These are phyloP conservation scores for Pyrenopolyporus hunteri DNA, from an alignment of 495 filamentous ascomycete genomes.

Conservation along the genomic window DNA sequence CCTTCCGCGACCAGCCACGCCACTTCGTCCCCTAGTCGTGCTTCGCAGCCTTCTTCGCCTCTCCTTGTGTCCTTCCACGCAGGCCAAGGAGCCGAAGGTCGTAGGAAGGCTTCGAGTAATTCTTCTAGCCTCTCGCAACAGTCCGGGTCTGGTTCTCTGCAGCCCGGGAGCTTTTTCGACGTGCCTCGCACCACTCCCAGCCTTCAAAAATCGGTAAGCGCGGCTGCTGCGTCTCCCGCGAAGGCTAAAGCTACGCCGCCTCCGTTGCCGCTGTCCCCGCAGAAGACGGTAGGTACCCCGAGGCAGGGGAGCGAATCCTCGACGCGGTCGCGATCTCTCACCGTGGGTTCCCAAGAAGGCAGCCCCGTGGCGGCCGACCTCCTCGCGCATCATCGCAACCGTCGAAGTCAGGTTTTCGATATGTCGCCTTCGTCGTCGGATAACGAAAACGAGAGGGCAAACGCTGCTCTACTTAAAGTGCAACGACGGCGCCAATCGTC, in stretches of 20 bases:
- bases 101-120: slow-evolving; percentile 78
- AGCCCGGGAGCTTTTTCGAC: slow-evolving; percentile 77
- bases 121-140: slow-evolving; percentile 83
- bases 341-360: slow-evolving; percentile 91
- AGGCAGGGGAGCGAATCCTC: slow-evolving; percentile 54
- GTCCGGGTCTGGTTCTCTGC: slow-evolving; percentile 68
- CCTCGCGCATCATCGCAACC: slow-evolving; percentile 81
- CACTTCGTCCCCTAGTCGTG: slow-evolving; percentile 84
- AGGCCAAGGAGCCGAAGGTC: slow-evolving; percentile 57
- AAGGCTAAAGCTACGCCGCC: slow-evolving; percentile 68
- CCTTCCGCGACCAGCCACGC: slow-evolving; percentile 79
- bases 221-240: slow-evolving; percentile 74
- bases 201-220: slow-evolving; percentile 63
- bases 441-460: slow-evolving; percentile 90
- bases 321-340: slow-evolving; percentile 81
- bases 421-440: slow-evolving; percentile 97
- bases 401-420: slow-evolving; percentile 92
- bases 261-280: slow-evolving; percentile 56
- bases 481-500: slow-evolving; percentile 92
- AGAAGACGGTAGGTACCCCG: slow-evolving; percentile 55
- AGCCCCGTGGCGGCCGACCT: slow-evolving; percentile 72
- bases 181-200: slow-evolving; percentile 64
- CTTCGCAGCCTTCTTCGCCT: slow-evolving; percentile 93
- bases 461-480: slow-evolving; percentile 90
- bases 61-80: slow-evolving; percentile 91